These are phyloP conservation scores for Brassica cretica DNA, from an alignment of 345 rosid species.

Conservation along the genomic window DNA sequence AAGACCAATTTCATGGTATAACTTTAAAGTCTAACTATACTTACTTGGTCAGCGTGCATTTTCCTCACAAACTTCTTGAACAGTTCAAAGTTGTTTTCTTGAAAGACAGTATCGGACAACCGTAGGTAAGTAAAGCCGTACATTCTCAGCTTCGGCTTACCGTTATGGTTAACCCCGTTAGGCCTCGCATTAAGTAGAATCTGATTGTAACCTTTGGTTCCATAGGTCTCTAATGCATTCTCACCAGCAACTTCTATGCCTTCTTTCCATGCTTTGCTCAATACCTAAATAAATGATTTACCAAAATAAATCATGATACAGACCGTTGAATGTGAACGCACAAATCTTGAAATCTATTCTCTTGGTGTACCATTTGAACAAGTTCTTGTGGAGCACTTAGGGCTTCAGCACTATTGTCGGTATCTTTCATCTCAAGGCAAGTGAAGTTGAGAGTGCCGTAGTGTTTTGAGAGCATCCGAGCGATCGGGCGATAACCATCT, in stretches of 20 bases:
- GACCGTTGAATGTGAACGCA: neutral
- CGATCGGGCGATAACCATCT: conserved; percentile 77
- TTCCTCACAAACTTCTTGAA: conserved; percentile 77
- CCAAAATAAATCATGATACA: neutral
- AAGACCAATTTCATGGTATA: neutral
- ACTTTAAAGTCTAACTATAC: neutral
- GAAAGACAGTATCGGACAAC: conserved; percentile 51
- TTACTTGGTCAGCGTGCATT: conserved; percentile 86
- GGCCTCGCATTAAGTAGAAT: conserved; percentile 81
- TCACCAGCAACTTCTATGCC: conserved; percentile 79
- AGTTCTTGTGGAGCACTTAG: conserved; percentile 75
- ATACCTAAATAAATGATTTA: conserved; percentile 48
- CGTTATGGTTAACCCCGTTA: conserved; percentile 59
- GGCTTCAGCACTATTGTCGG: conserved; percentile 57
- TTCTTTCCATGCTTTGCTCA: conserved; percentile 80
- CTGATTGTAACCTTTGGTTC: conserved; percentile 65
- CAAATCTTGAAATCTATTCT: neutral
- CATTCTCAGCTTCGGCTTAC: conserved; percentile 58
- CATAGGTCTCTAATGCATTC: conserved; percentile 76
- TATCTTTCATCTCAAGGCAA: conserved; percentile 84
- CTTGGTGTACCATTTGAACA: conserved; percentile 55
- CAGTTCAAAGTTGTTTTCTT: conserved; percentile 49
- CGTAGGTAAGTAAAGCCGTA: conserved; percentile 76
- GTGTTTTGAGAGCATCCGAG: conserved; percentile 75
- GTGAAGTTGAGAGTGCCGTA: conserved; percentile 64